These are phyloP conservation scores for Melastoma candidum DNA, from an alignment of 441 rosid genomes.

Conservation along the genomic window DNA sequence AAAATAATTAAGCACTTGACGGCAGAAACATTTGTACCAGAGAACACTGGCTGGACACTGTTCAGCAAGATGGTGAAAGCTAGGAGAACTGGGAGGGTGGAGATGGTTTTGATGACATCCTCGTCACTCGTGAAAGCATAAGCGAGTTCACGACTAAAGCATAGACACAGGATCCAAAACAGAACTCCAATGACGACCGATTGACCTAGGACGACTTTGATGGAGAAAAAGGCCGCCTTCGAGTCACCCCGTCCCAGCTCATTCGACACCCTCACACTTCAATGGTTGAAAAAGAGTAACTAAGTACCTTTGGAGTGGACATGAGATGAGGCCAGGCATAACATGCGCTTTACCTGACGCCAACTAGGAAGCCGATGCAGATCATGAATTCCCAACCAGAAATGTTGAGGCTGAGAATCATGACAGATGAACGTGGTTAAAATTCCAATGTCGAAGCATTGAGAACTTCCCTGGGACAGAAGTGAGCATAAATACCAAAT, in stretches of 20 bases:
- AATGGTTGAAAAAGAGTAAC: background rate
- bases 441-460: too few relatives aligned
- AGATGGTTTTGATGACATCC: conserved; percentile 24
- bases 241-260: conserved; percentile 38
- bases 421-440: background rate
- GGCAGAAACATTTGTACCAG: conserved; percentile 8
- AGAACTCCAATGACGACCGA: conserved; percentile 21
- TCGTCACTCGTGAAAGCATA: conserved; percentile 22
- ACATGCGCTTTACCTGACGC: conserved; percentile 17
- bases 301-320: too few relatives aligned
- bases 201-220: conserved; percentile 18
- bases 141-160: conserved; percentile 18
- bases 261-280: conserved; percentile 36
- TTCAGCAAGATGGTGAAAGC: conserved; percentile 33
- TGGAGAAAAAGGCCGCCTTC: conserved; percentile 23
- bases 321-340: too few relatives aligned
- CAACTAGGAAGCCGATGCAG: conserved; percentile 22
- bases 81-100: conserved; percentile 29
- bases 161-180: conserved; percentile 21
- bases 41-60: conserved; percentile 26
- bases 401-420: conserved; percentile 33
- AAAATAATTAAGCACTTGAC: too few relatives aligned
- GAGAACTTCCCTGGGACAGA: too few relatives aligned
- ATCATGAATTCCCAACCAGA: conserved; percentile 36
- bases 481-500: conserved; percentile 35